These are phyloP conservation scores for Biscogniauxia marginata DNA, from an alignment of 2,329 filamentous ascomycete genomes.

Conservation along the genomic window DNA sequence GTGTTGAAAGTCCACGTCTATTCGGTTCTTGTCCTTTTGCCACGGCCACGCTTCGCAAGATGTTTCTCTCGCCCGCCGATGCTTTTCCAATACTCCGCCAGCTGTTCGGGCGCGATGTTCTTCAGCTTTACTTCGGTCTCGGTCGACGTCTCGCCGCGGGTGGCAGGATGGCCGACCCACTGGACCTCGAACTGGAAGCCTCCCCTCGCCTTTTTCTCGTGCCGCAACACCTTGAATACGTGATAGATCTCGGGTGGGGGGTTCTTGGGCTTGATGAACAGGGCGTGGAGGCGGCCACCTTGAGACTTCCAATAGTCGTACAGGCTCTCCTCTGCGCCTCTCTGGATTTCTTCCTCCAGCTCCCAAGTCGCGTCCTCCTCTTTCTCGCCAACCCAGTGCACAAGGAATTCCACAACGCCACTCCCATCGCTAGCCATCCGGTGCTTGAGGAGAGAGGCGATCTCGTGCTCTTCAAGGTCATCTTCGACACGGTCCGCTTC, in stretches of 20 bases:
- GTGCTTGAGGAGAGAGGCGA: conserved; percentile 27
- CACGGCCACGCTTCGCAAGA: conserved; percentile 28
- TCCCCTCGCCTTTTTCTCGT: conserved; percentile 28
- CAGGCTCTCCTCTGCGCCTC: conserved; percentile 31
- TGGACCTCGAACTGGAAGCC: conserved; percentile 33
- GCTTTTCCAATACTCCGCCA: conserved; percentile 31
- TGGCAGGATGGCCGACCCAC: conserved; percentile 33
- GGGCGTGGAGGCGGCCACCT: conserved; percentile 29
- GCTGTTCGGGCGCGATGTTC: conserved; percentile 22
- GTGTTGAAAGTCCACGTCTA: background rate
- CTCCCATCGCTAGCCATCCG: conserved; percentile 20
- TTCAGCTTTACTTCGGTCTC: conserved; percentile 32
- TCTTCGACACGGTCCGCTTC: conserved; percentile 12
- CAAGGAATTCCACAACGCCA: conserved; percentile 30
- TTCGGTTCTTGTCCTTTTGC: conserved; percentile 21
- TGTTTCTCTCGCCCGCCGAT: conserved; percentile 28
- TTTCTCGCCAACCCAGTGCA: conserved; percentile 31
- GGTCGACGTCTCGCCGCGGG: conserved; percentile 27
- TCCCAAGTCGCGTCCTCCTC: conserved; percentile 34
- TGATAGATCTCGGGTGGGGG: conserved; percentile 27
- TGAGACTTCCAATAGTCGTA: conserved; percentile 34
- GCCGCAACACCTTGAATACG: conserved; percentile 29
- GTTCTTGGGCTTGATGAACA: conserved; percentile 30
- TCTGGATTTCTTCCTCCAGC: conserved; percentile 34
- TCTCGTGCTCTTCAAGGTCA: conserved; percentile 26